phyloP scores from a whole-genome alignment of 2,329 filamentous ascomycete genomes.

The Fusarium buharicum region DNA sequence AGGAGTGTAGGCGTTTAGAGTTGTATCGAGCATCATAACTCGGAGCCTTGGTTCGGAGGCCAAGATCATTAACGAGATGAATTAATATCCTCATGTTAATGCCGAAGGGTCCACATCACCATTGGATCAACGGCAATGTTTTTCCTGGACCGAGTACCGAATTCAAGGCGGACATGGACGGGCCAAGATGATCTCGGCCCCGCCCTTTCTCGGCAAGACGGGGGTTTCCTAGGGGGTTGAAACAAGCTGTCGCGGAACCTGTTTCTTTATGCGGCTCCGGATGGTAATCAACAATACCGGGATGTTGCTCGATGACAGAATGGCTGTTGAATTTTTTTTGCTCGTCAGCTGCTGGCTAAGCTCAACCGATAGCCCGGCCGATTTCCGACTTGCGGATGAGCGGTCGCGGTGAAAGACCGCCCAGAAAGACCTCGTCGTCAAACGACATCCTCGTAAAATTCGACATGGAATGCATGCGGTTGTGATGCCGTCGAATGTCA shows the following conservation, averaged over 20 bases:
- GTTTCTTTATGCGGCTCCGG: conserved; percentile 25
- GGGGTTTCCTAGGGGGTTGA: conserved; percentile 33
- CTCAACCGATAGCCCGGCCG: conserved; percentile 66
- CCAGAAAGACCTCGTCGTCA: conserved; percentile 58
- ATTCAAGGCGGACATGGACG: conserved; percentile 16
- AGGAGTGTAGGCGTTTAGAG: conserved; percentile 20
- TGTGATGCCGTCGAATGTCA: conserved; percentile 47
- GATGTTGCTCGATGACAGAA: conserved; percentile 11
- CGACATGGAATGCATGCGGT: conserved; percentile 51
- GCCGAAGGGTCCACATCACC: conserved; percentile 27
- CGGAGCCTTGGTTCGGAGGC: background rate
- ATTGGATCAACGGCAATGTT: conserved; percentile 5
- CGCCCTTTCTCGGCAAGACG: conserved; percentile 28
- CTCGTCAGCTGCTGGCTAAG: conserved; percentile 2
- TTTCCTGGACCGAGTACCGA: conserved; percentile 9
- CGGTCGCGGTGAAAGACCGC: conserved; percentile 62
- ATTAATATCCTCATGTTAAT: conserved; percentile 24
- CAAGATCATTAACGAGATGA: conserved; percentile 22
- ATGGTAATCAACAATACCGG: conserved; percentile 28
- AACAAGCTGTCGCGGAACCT: conserved; percentile 38
- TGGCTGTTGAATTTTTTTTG: conserved; percentile 19
- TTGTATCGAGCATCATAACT: conserved; percentile 9
- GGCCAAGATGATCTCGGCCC: conserved; percentile 36
- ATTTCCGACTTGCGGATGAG: conserved; percentile 60
- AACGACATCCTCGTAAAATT: conserved; percentile 58